These are phyloP conservation scores for Russula virescens DNA, from an alignment of 768 basidiomycete genomes.

Conservation along the genomic window DNA sequence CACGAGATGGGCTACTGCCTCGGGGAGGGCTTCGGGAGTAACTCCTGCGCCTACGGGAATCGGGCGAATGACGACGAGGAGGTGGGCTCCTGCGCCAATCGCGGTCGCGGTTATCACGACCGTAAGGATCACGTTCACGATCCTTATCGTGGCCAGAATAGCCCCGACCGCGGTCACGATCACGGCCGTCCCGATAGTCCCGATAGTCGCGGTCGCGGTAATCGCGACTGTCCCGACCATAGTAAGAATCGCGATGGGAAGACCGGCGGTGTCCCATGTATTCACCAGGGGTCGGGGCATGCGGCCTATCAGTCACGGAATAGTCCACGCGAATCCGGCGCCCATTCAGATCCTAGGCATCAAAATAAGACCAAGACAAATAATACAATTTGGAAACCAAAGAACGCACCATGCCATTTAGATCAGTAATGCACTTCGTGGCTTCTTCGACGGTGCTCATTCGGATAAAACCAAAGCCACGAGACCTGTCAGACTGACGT, in stretches of 20 bases:
- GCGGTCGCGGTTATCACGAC: constrained; percentile 44
- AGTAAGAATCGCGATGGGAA: constrained; percentile 38
- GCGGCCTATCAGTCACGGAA: constrained; percentile 89
- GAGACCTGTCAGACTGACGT: constrained; percentile 90
- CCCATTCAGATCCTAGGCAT: constrained; percentile 79
- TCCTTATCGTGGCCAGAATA: constrained; percentile 33
- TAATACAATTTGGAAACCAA: not conserved
- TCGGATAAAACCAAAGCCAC: constrained; percentile 96
- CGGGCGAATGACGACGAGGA: constrained; percentile 64
- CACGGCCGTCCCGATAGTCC: constrained; percentile 38
- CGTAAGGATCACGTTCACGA: constrained; percentile 40
- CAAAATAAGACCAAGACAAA: constrained; percentile 3
- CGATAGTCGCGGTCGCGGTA: constrained; percentile 35
- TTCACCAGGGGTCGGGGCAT: constrained; percentile 94
- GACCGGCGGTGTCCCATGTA: constrained; percentile 90
- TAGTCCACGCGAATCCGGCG: constrained; percentile 96
- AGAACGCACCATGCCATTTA: constrained; percentile 81
- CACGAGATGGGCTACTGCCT: constrained; percentile 49
- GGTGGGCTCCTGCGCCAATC: constrained; percentile 75
- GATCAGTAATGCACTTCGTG: constrained; percentile 74
- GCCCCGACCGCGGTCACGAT: constrained; percentile 40
- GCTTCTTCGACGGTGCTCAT: constrained; percentile 91
- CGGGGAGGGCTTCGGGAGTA: constrained; percentile 77
- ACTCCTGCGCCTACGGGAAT: constrained; percentile 68
- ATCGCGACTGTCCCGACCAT: constrained; percentile 26